phyloP scores from a whole-genome alignment of 73 alveolate genomes.

The Tetrahymena malaccensis region DNA sequence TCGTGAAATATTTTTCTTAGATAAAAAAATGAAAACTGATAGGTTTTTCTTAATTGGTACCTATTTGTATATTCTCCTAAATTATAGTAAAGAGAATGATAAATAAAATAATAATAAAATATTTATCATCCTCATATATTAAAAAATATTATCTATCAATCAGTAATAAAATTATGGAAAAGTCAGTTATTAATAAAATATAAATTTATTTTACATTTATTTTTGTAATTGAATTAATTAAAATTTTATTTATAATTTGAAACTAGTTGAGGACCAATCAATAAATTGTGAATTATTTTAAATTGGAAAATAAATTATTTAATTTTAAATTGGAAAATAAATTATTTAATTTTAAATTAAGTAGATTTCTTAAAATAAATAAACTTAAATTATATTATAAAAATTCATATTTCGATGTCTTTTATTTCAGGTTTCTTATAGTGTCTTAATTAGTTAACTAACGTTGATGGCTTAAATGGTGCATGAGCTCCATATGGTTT shows the following conservation, averaged over 20 bases:
- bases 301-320: no score
- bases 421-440: slow-evolving; percentile 67
- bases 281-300: no score
- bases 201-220: background rate
- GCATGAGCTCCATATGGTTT: slow-evolving; percentile 90
- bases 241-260: no score
- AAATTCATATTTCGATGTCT: slow-evolving; percentile 66
- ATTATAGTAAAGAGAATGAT: no score
- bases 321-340: no score
- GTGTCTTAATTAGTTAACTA: slow-evolving; percentile 88
- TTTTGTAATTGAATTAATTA: no score
- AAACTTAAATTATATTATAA: background rate
- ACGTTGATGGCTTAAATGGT: slow-evolving; percentile 91
- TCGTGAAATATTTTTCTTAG: background rate
- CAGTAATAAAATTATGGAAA: no score
- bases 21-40: background rate
- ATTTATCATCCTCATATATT: no score
- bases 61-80: background rate
- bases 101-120: no score
- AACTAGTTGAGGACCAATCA: no score
- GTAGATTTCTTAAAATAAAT: background rate
- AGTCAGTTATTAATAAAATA: no score
- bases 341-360: no score
- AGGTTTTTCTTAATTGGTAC: background rate
- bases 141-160: background rate